These are phyloP conservation scores for Cucumis cinereus DNA, from an alignment of 306 rosid species.

Conservation along the genomic window DNA sequence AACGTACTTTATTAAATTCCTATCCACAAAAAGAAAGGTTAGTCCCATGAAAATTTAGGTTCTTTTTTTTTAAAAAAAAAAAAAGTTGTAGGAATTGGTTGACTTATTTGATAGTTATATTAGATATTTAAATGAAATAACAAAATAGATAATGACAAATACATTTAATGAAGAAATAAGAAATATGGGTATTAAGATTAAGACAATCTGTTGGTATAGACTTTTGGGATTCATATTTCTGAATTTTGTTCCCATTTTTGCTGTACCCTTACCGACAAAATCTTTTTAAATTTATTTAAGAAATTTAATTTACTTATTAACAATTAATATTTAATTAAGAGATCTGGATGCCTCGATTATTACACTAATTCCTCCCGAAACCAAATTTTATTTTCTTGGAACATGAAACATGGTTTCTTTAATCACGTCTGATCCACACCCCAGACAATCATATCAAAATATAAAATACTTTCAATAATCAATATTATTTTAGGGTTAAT, in stretches of 20 bases:
- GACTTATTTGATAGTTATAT: background rate
- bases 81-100: background rate
- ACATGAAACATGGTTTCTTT: background rate
- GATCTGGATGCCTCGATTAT: slow-evolving; percentile 5
- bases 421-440: background rate
- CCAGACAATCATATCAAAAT: background rate
- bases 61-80: too few species aligned
- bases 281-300: background rate
- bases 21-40: background rate
- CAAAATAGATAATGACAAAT: background rate
- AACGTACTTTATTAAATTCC: background rate
- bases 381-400: background rate
- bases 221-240: background rate
- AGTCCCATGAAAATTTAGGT: background rate
- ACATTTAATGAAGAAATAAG: background rate
- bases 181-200: background rate
- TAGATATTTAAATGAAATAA: background rate
- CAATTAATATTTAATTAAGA: background rate
- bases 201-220: background rate
- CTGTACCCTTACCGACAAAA: background rate
- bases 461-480: background rate
- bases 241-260: background rate
- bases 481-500: background rate
- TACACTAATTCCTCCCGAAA: background rate
- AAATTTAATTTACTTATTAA: background rate